These are phyloP conservation scores for Prorocentrum cordatum DNA, from an alignment of 169 alveolate genomes.

Conservation along the genomic window DNA sequence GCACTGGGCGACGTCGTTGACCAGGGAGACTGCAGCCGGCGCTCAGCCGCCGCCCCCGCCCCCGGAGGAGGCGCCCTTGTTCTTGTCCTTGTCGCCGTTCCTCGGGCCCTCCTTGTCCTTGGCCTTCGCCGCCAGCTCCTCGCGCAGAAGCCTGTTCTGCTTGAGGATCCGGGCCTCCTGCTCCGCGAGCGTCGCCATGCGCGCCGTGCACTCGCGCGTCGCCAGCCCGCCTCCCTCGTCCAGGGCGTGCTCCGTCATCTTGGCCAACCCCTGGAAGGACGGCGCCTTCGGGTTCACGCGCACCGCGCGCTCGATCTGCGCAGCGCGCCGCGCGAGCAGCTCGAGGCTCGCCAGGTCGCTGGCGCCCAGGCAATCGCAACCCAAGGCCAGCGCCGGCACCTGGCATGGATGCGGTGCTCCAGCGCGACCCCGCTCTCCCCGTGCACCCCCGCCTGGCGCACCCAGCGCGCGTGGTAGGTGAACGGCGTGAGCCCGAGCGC, in stretches of 20 bases:
- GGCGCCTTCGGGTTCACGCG: not conserved
- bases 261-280: not conserved
- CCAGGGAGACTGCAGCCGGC: too few relatives aligned
- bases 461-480: not conserved
- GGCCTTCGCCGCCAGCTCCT: not conserved
- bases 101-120: not conserved
- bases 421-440: not conserved
- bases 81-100: not conserved
- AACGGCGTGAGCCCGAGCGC: not conserved
- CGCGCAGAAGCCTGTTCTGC: not conserved
- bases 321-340: not conserved
- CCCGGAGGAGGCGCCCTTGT: not conserved
- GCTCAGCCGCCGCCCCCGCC: not conserved
- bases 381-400: not conserved
- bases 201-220: not conserved
- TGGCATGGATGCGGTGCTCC: not conserved
- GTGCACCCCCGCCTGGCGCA: not conserved
- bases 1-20: too few relatives aligned
- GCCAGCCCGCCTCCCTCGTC: not conserved
- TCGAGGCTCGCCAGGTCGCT: not conserved
- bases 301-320: not conserved
- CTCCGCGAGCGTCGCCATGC: not conserved
- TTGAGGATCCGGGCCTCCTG: not conserved
- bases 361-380: not conserved
- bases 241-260: not conserved